phyloP scores from a whole-genome alignment of 768 basidiomycete genomes.

The Paxillus involutus region DNA sequence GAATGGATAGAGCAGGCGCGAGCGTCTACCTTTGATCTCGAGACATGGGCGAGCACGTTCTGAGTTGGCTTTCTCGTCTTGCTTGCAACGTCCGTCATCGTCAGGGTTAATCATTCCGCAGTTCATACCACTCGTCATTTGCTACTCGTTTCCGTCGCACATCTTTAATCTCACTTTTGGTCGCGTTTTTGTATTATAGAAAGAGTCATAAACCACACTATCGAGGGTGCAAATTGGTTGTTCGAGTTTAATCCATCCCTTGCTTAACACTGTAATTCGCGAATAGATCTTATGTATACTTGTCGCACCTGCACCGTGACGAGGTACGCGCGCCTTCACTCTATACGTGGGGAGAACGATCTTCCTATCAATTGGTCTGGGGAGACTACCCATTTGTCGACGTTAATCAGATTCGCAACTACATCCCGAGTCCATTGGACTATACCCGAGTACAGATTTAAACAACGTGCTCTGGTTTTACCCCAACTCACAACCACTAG shows the following conservation, averaged over 20 bases:
- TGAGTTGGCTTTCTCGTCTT: conserved; percentile 34
- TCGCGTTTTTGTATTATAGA: conserved; percentile 33
- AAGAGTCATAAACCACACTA: conserved; percentile 10
- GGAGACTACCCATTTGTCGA: too few species aligned
- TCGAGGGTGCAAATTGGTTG: not conserved
- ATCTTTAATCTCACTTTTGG: conserved; percentile 27
- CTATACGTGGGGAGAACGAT: too few species aligned
- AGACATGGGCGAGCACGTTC: conserved; percentile 79
- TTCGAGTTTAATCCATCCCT: not conserved
- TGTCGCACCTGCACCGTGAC: too few species aligned
- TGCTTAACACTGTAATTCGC: not conserved
- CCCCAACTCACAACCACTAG: too few species aligned
- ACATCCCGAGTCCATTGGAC: too few species aligned
- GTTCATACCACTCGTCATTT: conserved; percentile 28
- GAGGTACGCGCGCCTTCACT: too few species aligned
- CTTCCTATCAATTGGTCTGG: too few species aligned
- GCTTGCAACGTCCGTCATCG: conserved; percentile 7
- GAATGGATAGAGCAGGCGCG: conserved; percentile 71
- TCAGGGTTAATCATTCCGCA: conserved; percentile 12
- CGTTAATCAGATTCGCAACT: too few species aligned
- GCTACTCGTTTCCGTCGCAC: conserved; percentile 25
- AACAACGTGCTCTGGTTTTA: not conserved
- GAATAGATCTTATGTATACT: too few species aligned
- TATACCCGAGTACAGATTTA: not conserved
- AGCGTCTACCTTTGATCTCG: conserved; percentile 64